Conservation (phyloP, 2,329 filamentous ascomycete species). For the Trichophyton schoenleinii region DNA sequence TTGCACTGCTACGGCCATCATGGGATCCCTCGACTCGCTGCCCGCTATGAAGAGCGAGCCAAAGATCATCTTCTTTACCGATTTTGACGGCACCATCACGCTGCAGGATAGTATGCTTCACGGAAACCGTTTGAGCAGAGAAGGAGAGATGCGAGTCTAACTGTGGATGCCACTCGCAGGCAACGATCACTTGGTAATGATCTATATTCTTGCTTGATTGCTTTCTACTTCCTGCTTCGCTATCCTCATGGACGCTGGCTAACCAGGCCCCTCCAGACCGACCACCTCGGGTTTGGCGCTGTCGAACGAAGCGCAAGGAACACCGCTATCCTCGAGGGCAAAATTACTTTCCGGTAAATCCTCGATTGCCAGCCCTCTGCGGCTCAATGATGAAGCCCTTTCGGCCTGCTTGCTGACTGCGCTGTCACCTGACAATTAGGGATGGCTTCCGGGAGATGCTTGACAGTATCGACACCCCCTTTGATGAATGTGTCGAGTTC, state of each 20-base stretch:
- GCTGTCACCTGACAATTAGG: constrained; percentile 22
- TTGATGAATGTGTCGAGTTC: constrained; percentile 65
- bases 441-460: constrained; percentile 88
- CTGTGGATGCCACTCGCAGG: constrained; percentile 24
- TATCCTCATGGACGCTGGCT: background rate
- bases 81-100: constrained; percentile 96
- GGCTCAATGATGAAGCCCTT: background rate
- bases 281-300: constrained; percentile 75
- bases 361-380: background rate
- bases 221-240: background rate
- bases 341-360: constrained; percentile 54
- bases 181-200: constrained; percentile 51
- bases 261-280: constrained; percentile 47
- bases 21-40: constrained; percentile 17
- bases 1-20: constrained; percentile 3
- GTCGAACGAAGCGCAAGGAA: constrained; percentile 61
- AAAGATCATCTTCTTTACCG: constrained; percentile 94
- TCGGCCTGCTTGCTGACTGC: background rate
- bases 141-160: background rate
- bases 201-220: background rate
- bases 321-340: constrained; percentile 59
- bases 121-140: background rate
- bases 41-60: constrained; percentile 47
- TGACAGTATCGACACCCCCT: constrained; percentile 69
- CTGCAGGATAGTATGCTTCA: constrained; percentile 47